Conservation (phyloP, 2,329 filamentous ascomycete species). For the Sarocladiaceae sp. region DNA sequence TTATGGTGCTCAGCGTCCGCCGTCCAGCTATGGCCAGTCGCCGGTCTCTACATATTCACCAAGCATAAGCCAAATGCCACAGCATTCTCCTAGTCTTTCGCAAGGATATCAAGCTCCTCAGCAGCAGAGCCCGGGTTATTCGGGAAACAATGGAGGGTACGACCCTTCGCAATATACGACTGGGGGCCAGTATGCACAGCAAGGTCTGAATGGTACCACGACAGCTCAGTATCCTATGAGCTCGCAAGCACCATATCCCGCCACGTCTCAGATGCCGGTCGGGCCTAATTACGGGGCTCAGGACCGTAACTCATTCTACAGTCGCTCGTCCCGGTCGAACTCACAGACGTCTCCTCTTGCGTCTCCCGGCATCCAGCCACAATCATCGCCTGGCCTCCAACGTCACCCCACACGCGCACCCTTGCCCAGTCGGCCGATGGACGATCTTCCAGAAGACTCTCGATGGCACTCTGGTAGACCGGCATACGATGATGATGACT, state of each 20-base stretch:
- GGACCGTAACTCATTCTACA: slow-evolving; percentile 43
- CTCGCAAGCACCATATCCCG: slow-evolving; percentile 47
- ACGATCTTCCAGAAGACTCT: slow-evolving; percentile 37
- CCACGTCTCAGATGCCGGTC: slow-evolving; percentile 47
- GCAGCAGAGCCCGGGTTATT: slow-evolving; percentile 8
- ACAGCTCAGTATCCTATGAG: slow-evolving; percentile 28
- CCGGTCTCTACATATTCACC: slow-evolving; percentile 29
- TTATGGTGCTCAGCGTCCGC: slow-evolving; percentile 32
- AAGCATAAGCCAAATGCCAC: slow-evolving; percentile 19
- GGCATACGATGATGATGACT: slow-evolving; percentile 24
- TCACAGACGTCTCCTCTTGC: slow-evolving; percentile 45
- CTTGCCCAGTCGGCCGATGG: slow-evolving; percentile 49
- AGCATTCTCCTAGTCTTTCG: slow-evolving; percentile 24
- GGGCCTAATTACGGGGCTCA: slow-evolving; percentile 44
- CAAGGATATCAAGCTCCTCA: slow-evolving; percentile 36
- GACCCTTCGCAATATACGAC: slow-evolving; percentile 29
- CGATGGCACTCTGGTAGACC: slow-evolving; percentile 36
- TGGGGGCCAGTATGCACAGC: slow-evolving; percentile 26
- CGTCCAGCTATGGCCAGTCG: slow-evolving; percentile 28
- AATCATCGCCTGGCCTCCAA: slow-evolving; percentile 42
- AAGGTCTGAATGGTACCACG: slow-evolving; percentile 35
- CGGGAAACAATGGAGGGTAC: slow-evolving; percentile 18
- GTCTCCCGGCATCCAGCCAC: slow-evolving; percentile 37
- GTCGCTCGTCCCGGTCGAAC: slow-evolving; percentile 41
- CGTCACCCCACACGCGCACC: slow-evolving; percentile 58